phyloP scores from a whole-genome alignment of 2,329 filamentous ascomycete genomes.

The Aspergillus fischeri region DNA sequence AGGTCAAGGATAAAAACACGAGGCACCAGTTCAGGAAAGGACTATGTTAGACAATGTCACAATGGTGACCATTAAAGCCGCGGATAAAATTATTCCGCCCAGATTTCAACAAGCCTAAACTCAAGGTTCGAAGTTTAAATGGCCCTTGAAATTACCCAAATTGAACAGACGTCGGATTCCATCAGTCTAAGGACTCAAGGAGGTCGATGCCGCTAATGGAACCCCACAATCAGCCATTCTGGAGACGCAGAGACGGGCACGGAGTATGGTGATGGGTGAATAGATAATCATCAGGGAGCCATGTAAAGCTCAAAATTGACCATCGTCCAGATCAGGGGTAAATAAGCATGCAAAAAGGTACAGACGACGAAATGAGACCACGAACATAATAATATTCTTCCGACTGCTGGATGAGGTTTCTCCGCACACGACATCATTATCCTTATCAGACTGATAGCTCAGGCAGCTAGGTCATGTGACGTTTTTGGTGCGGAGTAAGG shows the following conservation, averaged over 20 bases:
- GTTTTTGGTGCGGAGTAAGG: too few relatives aligned
- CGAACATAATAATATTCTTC: too few relatives aligned
- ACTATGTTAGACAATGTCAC: neutral
- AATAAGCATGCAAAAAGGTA: neutral
- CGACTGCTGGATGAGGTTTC: neutral
- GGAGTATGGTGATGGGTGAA: neutral
- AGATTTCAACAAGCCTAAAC: neutral
- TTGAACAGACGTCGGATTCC: neutral
- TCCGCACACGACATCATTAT: neutral
- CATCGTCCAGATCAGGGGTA: too few relatives aligned
- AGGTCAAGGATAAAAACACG: neutral
- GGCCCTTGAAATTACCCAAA: neutral
- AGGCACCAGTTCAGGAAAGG: neutral
- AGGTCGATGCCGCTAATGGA: neutral
- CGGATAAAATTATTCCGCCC: neutral
- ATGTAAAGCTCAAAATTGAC: neutral
- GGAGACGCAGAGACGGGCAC: neutral
- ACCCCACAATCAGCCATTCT: neutral
- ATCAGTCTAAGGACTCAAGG: neutral
- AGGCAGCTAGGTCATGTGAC: too few relatives aligned
- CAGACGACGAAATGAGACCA: neutral
- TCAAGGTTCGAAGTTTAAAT: neutral
- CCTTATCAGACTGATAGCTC: too few relatives aligned
- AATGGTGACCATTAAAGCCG: too few relatives aligned
- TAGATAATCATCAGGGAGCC: neutral